phyloP scores from a whole-genome alignment of 2,329 filamentous ascomycete genomes.

The Hypomyces perniciosus region DNA sequence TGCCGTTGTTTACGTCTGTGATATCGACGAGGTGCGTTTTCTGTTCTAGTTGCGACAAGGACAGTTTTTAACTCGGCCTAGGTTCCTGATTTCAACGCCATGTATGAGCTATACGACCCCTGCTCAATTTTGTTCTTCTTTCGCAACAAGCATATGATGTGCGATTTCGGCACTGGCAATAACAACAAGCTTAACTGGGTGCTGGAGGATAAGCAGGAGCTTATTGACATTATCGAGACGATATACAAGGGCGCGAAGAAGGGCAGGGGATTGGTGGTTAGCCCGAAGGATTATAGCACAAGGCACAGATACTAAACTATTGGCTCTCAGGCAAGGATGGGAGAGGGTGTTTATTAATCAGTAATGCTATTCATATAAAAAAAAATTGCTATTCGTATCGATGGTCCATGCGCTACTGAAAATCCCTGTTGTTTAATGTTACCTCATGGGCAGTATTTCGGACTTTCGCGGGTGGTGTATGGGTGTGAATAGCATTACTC shows the following conservation, averaged over 20 bases:
- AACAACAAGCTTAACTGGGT: constrained; percentile 99
- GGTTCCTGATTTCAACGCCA: constrained; percentile 54
- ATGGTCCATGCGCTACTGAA: too few relatives aligned
- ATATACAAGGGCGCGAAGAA: constrained; percentile 99
- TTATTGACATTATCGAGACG: constrained; percentile 97
- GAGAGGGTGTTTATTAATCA: background rate
- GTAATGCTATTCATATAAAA: too few relatives aligned
- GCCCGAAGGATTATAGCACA: constrained; percentile 62
- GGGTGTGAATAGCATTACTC: too few relatives aligned
- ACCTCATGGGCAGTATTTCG: too few relatives aligned
- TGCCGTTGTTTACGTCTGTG: constrained; percentile 87
- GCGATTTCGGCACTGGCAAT: constrained; percentile 95
- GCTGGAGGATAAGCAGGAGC: constrained; percentile 89
- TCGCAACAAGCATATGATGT: constrained; percentile 98
- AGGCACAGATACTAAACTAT: constrained; percentile 13
- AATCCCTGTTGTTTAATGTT: too few relatives aligned
- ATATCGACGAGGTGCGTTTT: constrained; percentile 54
- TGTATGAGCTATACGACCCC: constrained; percentile 89
- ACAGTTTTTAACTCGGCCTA: background rate
- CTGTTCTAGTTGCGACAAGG: background rate
- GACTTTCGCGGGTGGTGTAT: too few relatives aligned
- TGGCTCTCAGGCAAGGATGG: background rate
- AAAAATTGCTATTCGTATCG: too few relatives aligned
- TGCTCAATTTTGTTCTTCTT: constrained; percentile 97
- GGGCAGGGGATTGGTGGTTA: constrained; percentile 90